Conservation (phyloP, 2,329 filamentous ascomycete genomes). For the Trichoderma sp. region DNA sequence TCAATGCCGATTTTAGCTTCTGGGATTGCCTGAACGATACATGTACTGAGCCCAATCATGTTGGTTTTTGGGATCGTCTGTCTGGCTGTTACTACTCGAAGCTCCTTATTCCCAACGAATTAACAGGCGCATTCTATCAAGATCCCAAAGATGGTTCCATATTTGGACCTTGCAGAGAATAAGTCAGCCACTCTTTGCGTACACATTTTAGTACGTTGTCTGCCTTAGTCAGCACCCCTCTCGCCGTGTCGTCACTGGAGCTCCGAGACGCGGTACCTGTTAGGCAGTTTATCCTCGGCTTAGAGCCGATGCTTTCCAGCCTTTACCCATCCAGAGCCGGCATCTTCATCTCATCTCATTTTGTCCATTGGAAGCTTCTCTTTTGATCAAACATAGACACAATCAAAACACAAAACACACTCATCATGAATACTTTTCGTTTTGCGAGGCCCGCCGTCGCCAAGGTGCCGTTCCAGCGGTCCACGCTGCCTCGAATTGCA, state of each 20-base stretch:
- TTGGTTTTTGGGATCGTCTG: too few relatives aligned
- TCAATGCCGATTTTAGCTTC: too few relatives aligned
- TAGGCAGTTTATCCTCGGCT: conserved; percentile 28
- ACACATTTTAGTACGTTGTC: background rate
- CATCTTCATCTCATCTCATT: conserved; percentile 7
- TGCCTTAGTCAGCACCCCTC: conserved; percentile 1
- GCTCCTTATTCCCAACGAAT: too few relatives aligned
- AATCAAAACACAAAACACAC: background rate
- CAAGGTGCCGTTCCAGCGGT: conserved; percentile 49
- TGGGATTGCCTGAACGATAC: too few relatives aligned
- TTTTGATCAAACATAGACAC: background rate
- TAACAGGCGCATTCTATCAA: background rate
- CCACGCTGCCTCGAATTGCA: conserved; percentile 54
- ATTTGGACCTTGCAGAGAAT: background rate
- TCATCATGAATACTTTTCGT: conserved; percentile 53
- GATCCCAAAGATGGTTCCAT: conserved; percentile 5
- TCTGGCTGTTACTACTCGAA: too few relatives aligned
- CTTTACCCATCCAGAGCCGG: background rate
- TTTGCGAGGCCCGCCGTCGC: conserved; percentile 58
- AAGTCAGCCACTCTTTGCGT: background rate
- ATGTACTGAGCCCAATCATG: too few relatives aligned
- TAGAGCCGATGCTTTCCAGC: conserved; percentile 34
- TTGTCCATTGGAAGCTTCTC: background rate
- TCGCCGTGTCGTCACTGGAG: conserved; percentile 7
- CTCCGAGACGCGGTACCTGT: background rate